phyloP scores from a whole-genome alignment of 306 rosid species.

The Inga laurina region DNA sequence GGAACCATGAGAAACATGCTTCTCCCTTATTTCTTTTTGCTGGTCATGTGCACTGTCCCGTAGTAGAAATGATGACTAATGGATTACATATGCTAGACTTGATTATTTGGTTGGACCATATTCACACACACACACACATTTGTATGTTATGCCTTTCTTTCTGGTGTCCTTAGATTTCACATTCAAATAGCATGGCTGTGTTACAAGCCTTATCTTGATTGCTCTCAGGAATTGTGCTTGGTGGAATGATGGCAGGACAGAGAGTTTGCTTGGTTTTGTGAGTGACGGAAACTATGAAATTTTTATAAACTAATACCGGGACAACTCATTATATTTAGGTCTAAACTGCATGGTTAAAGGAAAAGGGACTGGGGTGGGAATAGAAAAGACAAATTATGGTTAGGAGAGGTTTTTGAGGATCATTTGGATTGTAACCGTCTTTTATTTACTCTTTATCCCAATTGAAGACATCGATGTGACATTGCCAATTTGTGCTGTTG shows the following conservation, averaged over 20 bases:
- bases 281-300: constrained; percentile 12
- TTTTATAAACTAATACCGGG: neutral
- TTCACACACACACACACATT: constrained; percentile 1
- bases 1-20: neutral
- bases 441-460: neutral
- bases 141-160: neutral
- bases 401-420: constrained; percentile 5
- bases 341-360: neutral
- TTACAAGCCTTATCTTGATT: neutral
- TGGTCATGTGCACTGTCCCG: neutral
- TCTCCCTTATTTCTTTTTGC: neutral
- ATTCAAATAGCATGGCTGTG: no score
- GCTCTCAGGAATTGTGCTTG: neutral
- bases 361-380: neutral
- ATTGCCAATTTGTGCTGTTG: constrained; percentile 10
- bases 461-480: neutral
- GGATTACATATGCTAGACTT: neutral
- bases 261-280: constrained; percentile 14
- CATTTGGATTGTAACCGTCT: neutral
- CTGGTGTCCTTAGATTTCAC: no score
- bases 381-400: neutral
- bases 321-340: neutral
- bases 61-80: neutral
- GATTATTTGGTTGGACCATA: neutral
- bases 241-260: neutral